A percentile compares a stretch with the other conserved stretches of the same genome.
Evolutionary conservation across 75 land plant genomes (phyloP).

Genomic region (Pinus albicaulis): DNA sequence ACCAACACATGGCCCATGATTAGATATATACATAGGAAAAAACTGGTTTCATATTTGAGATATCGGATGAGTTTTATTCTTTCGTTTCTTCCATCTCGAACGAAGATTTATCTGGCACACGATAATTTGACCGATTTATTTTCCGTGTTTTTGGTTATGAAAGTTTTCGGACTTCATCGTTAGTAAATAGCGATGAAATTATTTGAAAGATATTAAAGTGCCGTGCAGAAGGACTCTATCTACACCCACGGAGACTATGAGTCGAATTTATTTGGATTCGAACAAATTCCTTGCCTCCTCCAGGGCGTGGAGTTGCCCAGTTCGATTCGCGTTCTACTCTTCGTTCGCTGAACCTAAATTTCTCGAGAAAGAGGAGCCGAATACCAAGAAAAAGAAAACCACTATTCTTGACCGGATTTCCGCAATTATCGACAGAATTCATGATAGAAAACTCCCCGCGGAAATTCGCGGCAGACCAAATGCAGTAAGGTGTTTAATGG

Average conservation of each 20-base stretch:
- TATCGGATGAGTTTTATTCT: too few species aligned
- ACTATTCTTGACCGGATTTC: constrained; percentile 29
- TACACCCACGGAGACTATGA: background rate
- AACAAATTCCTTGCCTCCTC: background rate
- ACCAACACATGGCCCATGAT: too few species aligned
- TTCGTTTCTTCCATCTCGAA: too few species aligned
- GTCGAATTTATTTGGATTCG: background rate
- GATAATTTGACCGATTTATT: too few species aligned
- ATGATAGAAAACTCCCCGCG: constrained; percentile 64
- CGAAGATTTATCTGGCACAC: too few species aligned
- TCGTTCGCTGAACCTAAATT: background rate
- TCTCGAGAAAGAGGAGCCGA: background rate
- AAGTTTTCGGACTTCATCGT: too few species aligned
- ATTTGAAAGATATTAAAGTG: too few species aligned
- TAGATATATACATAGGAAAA: too few species aligned
- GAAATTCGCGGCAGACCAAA: constrained; percentile 56
- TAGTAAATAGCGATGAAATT: too few species aligned
- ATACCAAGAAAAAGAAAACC: background rate
- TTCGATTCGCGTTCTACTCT: background rate
- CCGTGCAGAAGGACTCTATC: too few species aligned
- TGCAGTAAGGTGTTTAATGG: constrained; percentile 34
- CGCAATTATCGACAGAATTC: constrained; percentile 45
- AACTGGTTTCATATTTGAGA: too few species aligned
- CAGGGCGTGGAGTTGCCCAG: background rate
- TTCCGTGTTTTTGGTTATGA: too few species aligned